These are phyloP conservation scores for Nothomitra cinnamomea DNA, from an alignment of 2,329 filamentous ascomycete species.

Conservation along the genomic window DNA sequence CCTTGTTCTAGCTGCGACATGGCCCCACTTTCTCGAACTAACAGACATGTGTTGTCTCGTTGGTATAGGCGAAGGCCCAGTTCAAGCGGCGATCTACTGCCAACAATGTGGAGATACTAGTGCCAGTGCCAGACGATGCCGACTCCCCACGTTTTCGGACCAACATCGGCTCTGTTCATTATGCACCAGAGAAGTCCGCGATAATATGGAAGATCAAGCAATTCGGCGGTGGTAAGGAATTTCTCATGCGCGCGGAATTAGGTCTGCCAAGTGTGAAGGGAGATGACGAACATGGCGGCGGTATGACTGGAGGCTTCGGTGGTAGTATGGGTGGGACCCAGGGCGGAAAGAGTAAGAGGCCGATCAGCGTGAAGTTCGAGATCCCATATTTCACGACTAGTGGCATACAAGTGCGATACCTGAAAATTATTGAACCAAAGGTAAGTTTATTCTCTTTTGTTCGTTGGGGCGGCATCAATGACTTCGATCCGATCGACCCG, in stretches of 20 bases:
- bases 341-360: slow-evolving; percentile 72
- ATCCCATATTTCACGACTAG: slow-evolving; percentile 99
- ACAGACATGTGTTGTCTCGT: slow-evolving; percentile 2
- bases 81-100: slow-evolving; percentile 96
- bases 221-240: slow-evolving; percentile 96
- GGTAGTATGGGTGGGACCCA: slow-evolving; percentile 88
- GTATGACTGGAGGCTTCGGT: slow-evolving; percentile 94
- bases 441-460: slow-evolving; percentile 34
- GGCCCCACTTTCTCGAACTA: background rate
- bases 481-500: too few relatives aligned
- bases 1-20: background rate
- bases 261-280: slow-evolving; percentile 86
- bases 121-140: slow-evolving; percentile 92
- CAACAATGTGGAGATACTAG: slow-evolving; percentile 96
- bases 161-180: slow-evolving; percentile 93
- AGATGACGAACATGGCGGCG: slow-evolving; percentile 86
- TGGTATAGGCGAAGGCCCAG: slow-evolving; percentile 59
- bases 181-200: slow-evolving; percentile 89
- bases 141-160: slow-evolving; percentile 93
- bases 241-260: slow-evolving; percentile 93
- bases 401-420: slow-evolving; percentile 92
- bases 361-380: slow-evolving; percentile 98
- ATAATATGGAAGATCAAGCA: slow-evolving; percentile 99
- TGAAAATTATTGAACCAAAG: slow-evolving; percentile 99
- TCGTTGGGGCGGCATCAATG: background rate